phyloP scores from a whole-genome alignment of 2,329 filamentous ascomycete species.

The Pleurostoma richardsiae region DNA sequence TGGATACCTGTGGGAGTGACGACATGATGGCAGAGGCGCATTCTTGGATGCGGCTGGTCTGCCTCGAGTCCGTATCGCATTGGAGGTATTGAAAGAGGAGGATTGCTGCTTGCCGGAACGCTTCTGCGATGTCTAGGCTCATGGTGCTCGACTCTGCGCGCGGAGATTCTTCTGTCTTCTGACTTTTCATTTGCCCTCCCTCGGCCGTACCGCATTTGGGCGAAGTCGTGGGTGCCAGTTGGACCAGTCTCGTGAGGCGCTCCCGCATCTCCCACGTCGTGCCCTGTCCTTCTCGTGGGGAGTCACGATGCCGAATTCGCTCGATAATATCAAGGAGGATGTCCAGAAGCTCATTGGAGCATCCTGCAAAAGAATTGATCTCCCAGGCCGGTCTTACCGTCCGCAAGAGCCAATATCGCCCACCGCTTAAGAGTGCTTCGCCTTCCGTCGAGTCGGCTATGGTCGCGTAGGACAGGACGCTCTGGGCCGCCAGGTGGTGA shows the following conservation, averaged over 20 bases:
- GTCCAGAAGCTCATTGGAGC: not conserved
- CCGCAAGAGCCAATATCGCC: not conserved
- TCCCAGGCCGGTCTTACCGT: not conserved
- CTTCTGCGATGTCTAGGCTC: not conserved
- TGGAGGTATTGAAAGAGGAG: not conserved
- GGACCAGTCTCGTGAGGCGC: not conserved
- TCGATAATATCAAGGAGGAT: not conserved
- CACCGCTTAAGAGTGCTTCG: not conserved
- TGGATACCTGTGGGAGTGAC: not conserved
- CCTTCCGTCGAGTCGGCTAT: not conserved
- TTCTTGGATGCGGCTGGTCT: not conserved
- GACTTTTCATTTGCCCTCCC: too few relatives aligned
- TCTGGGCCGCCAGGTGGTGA: not conserved
- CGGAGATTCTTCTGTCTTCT: too few relatives aligned
- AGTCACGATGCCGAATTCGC: not conserved
- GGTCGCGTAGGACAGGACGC: not conserved
- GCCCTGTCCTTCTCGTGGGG: not conserved
- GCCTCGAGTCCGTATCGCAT: not conserved
- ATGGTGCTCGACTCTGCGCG: not conserved
- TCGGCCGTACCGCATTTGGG: not conserved
- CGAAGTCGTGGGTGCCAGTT: not conserved
- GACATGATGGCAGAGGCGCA: not conserved
- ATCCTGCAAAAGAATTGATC: not conserved
- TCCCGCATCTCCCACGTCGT: not conserved
- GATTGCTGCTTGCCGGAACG: not conserved